These are phyloP conservation scores for Sideroxylon spinosum DNA, from an alignment of 179 eudicot genomes.

Conservation along the genomic window DNA sequence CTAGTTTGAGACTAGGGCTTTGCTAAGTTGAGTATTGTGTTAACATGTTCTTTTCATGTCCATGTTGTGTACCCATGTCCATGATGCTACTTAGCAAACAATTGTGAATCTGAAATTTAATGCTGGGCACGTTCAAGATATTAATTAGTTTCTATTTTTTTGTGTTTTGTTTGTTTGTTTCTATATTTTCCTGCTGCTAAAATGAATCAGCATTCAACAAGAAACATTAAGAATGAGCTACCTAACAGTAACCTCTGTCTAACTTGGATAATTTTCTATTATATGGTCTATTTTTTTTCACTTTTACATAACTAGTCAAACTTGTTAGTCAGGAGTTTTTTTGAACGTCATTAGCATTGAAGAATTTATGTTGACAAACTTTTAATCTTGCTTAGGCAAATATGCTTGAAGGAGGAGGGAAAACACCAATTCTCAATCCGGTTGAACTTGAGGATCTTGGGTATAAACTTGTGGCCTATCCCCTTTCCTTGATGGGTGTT, in stretches of 20 bases:
- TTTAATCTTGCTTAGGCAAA: slow-evolving; percentile 54
- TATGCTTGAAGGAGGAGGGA: slow-evolving; percentile 99
- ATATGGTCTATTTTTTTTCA: not conserved
- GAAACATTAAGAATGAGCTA: slow-evolving; percentile 2
- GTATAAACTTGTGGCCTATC: slow-evolving; percentile 81
- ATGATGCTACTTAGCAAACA: too few relatives aligned
- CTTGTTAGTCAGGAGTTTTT: not conserved
- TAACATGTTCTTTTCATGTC: too few relatives aligned
- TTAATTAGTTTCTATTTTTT: too few relatives aligned
- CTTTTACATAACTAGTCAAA: not conserved
- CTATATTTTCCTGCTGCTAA: not conserved
- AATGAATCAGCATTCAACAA: not conserved
- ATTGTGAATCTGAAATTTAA: too few relatives aligned
- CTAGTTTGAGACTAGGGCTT: too few relatives aligned
- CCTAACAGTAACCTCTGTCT: not conserved
- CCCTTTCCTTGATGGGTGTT: slow-evolving; percentile 84
- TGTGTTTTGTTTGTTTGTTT: not conserved
- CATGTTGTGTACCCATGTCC: too few relatives aligned
- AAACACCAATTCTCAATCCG: slow-evolving; percentile 91
- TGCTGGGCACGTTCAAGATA: too few relatives aligned
- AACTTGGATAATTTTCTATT: not conserved
- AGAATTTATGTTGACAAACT: not conserved
- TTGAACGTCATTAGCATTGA: not conserved
- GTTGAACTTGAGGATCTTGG: slow-evolving; percentile 83
- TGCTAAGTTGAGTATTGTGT: too few relatives aligned